Conservation (phyloP, 2,329 filamentous ascomycete genomes). For the Aspergillus terreus region DNA sequence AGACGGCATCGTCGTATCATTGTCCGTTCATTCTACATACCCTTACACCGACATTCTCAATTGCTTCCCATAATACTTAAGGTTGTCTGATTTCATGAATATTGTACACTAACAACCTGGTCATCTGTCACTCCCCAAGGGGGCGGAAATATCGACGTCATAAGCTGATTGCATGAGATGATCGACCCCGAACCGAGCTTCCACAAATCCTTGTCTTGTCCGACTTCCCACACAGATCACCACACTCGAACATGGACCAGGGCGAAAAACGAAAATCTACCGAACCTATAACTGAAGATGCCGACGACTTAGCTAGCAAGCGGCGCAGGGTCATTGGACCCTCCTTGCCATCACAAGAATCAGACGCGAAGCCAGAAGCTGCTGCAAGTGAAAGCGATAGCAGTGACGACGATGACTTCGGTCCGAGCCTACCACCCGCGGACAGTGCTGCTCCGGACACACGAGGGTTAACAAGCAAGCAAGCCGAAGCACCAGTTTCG, state of each 20-base stretch:
- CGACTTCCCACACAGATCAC: too few species aligned
- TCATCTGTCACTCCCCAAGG: too few species aligned
- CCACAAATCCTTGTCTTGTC: too few species aligned
- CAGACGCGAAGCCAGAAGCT: background rate
- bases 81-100: too few species aligned
- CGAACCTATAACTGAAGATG: background rate
- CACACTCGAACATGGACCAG: background rate
- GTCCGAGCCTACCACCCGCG: slow-evolving; percentile 37
- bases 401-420: slow-evolving; percentile 40
- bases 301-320: slow-evolving; percentile 29
- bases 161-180: too few species aligned
- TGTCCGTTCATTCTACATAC: too few species aligned
- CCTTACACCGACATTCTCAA: too few species aligned
- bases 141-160: too few species aligned
- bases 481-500: background rate
- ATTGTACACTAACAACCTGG: too few species aligned
- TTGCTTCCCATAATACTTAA: too few species aligned
- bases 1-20: too few species aligned
- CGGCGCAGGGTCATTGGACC: slow-evolving; percentile 54
- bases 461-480: background rate
- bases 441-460: slow-evolving; percentile 8
- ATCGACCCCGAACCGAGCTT: too few species aligned
- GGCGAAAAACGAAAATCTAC: slow-evolving; percentile 1
- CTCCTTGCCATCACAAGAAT: slow-evolving; percentile 44
- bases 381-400: slow-evolving; percentile 25